Percentiles rank a stretch among this genome's conserved stretches.
phyloP scores from a whole-genome alignment of 768 basidiomycete genomes.

The Tephrocybe sp. region DNA sequence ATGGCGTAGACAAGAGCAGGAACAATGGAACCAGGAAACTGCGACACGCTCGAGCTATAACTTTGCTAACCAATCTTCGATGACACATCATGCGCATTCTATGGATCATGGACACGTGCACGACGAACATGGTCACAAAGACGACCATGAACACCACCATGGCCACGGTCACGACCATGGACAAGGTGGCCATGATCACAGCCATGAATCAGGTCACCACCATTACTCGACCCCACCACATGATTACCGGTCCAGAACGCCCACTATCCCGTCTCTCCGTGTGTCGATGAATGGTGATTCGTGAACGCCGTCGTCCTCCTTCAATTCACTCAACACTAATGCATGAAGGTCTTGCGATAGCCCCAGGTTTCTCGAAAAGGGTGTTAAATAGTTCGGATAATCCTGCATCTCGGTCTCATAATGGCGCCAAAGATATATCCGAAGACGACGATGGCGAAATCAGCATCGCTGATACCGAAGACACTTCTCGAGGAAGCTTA shows the following conservation, averaged over 20 bases:
- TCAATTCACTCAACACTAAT: constrained; percentile 11
- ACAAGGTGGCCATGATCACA: constrained; percentile 14
- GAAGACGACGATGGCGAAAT: constrained; percentile 31
- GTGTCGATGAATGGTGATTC: constrained; percentile 50
- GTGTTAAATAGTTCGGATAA: constrained; percentile 1
- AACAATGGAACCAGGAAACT: constrained; percentile 29
- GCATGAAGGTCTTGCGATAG: constrained; percentile 11
- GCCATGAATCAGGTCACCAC: constrained; percentile 6
- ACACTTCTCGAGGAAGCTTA: constrained; percentile 45
- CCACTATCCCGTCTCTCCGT: constrained; percentile 32
- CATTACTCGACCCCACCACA: neutral
- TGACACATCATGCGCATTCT: neutral
- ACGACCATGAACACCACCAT: constrained; percentile 9
- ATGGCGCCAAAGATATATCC: neutral
- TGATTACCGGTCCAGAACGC: constrained; percentile 24
- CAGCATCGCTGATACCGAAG: constrained; percentile 40
- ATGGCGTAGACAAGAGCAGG: constrained; percentile 31
- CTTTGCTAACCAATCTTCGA: constrained; percentile 1
- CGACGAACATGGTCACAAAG: constrained; percentile 3
- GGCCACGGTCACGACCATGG: constrained; percentile 14
- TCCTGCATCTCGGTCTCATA: neutral
- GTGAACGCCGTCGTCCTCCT: constrained; percentile 29
- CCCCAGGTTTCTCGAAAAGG: neutral
- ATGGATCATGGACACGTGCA: constrained; percentile 2
- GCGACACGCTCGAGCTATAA: constrained; percentile 17